phyloP scores from a whole-genome alignment of 257 asterid genomes.

The Salvia rosmarinus region DNA sequence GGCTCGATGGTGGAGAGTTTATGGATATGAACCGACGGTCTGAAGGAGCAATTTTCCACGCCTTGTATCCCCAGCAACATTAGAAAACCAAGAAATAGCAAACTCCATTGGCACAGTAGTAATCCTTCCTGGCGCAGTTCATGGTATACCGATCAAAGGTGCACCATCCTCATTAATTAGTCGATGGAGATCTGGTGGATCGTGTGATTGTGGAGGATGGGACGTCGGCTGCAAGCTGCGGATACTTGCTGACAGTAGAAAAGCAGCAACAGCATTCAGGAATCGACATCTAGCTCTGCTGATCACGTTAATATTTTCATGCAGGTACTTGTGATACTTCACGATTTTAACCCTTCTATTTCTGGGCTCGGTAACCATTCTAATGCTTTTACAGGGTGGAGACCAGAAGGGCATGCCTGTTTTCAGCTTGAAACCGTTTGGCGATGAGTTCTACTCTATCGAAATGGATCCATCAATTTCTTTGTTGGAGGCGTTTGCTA shows the following conservation, averaged over 20 bases:
- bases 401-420: conserved; percentile 51
- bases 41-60: conserved; percentile 32
- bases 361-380: not conserved
- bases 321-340: conserved; percentile 54
- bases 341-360: not conserved
- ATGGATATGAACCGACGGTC: conserved; percentile 19
- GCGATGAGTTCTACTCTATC: conserved; percentile 65
- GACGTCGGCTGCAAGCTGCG: conserved; percentile 92
- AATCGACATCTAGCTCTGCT: conserved; percentile 32
- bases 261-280: conserved; percentile 32
- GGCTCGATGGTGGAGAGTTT: conserved; percentile 23
- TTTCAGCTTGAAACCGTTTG: conserved; percentile 67
- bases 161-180: conserved; percentile 72
- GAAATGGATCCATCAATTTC: conserved; percentile 64
- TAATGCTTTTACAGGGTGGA: conserved; percentile 52
- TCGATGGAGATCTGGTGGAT: conserved; percentile 86
- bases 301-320: conserved; percentile 54
- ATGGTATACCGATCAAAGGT: conserved; percentile 67
- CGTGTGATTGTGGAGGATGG: conserved; percentile 99
- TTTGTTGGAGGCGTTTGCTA: conserved; percentile 77
- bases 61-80: conserved; percentile 15
- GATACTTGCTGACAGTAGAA: conserved; percentile 52
- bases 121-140: conserved; percentile 78
- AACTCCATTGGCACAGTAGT: conserved; percentile 44
- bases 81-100: conserved; percentile 30